These are phyloP conservation scores for Tetrastigma voinierianum DNA, from an alignment of 164 flowering plant species.

Conservation along the genomic window DNA sequence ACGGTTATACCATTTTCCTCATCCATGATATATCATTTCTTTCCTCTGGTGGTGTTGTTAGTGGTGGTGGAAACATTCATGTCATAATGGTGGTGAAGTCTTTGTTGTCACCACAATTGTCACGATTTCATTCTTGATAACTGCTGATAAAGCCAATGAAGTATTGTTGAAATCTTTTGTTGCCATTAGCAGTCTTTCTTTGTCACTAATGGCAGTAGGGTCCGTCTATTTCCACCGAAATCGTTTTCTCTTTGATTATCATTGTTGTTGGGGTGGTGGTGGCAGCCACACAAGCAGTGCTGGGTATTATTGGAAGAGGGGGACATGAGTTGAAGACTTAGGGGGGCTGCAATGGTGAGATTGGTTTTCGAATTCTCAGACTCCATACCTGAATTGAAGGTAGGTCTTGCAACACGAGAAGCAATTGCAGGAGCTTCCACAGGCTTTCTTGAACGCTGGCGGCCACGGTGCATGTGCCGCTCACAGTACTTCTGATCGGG, in stretches of 20 bases:
- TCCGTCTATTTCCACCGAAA: too few relatives aligned
- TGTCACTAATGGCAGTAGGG: too few relatives aligned
- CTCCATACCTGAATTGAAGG: background rate
- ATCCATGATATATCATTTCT: background rate
- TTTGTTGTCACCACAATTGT: too few relatives aligned
- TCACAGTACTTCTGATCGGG: conserved; percentile 36
- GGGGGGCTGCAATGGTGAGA: conserved; percentile 22
- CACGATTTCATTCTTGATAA: too few relatives aligned
- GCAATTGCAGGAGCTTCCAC: conserved; percentile 27
- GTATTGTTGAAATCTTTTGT: too few relatives aligned
- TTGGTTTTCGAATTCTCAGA: conserved; percentile 17
- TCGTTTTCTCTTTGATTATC: background rate
- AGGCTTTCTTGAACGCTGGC: conserved; percentile 42
- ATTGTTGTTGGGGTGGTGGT: conserved; percentile 1
- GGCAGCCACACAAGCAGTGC: background rate
- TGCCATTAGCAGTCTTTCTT: too few relatives aligned
- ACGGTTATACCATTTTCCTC: background rate
- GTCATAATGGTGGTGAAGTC: too few relatives aligned
- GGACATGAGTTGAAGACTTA: conserved; percentile 26
- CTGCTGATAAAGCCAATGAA: too few relatives aligned
- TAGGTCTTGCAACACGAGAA: background rate
- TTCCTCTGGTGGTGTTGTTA: background rate
- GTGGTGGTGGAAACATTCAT: background rate
- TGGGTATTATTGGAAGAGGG: background rate
- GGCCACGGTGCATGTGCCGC: conserved; percentile 36